Evolutionary conservation across 805 yeast species (phyloP), one percentile per base, ranked within the genome.

Genomic region (Metschnikowia reukaufii): DNA sequence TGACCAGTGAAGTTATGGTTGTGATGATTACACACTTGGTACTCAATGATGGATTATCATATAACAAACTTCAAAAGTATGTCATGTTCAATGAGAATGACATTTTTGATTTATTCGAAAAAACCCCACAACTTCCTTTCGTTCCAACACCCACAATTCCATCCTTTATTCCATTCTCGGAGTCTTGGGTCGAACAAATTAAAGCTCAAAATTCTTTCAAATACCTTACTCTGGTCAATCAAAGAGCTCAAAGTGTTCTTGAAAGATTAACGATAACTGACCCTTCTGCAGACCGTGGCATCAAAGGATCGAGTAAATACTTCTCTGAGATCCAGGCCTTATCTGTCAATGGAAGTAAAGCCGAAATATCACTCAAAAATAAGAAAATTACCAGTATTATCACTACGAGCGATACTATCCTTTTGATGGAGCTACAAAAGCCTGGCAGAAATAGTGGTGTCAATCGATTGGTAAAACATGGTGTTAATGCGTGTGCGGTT

Each of bases 251-350:
- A 2, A 25, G 25, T 8, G 49, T 48, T 9, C 34, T 55, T 13
- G 45, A 35, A 6, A 46, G 59, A 17, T 52, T 54, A 27, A 49
- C 47, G 13, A 48, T 53, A 18, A 39, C 31, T 1, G 57, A 55
- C 12, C 55, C 57, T 0, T 32, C 45, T 4, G 15, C 33, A 2
- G 55, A 51, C 15, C 42, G 49, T 8, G 58, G 57, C 6, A 48
- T 55, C 19, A 44, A 45, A 6, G 56, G 59, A 20, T 23, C 50
- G 10, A 69, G 74, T 45, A 69, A 68, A 48, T 68, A 70, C 49
- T 61, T 63, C 33, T 36, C 50, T 31, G 41, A 50, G 23, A 47
- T 65, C 12, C 45, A 56, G n/a, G 36, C 36, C 1, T 18, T 55
- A 7, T 27, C 38, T 4, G 44, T 49, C 5, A 17, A 33, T 9